Conservation (phyloP, 352 stramenopile species). For the Phytophthora foliorum region DNA sequence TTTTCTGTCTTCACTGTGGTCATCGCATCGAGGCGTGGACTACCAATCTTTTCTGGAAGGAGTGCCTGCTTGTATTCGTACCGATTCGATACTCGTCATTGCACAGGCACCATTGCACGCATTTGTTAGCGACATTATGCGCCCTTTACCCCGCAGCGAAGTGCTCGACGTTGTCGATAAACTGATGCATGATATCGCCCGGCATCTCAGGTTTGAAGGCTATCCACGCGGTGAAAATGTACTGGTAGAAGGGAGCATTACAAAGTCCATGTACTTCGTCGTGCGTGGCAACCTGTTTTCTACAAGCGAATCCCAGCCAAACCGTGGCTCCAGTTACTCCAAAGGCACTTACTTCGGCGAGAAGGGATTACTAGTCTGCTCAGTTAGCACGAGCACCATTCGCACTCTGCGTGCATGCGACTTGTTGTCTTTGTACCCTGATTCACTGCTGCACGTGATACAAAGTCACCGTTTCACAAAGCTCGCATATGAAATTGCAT, state of each 20-base stretch:
- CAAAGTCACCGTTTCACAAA: conserved; percentile 50
- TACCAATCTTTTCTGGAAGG: conserved; percentile 68
- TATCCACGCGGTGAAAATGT: conserved; percentile 70
- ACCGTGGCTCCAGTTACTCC: conserved; percentile 34
- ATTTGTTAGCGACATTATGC: conserved; percentile 58
- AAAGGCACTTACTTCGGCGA: conserved; percentile 78
- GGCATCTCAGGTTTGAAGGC: conserved; percentile 63
- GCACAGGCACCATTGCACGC: conserved; percentile 45
- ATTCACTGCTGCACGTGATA: conserved; percentile 54
- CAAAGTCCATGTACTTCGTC: conserved; percentile 81
- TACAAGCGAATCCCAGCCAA: conserved; percentile 38
- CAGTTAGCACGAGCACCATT: conserved; percentile 58
- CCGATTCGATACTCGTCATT: conserved; percentile 61
- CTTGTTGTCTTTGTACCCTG: conserved; percentile 57
- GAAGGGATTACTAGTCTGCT: conserved; percentile 59
- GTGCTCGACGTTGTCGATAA: conserved; percentile 33
- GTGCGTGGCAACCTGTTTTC: conserved; percentile 55
- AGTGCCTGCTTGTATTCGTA: conserved; percentile 57
- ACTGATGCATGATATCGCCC: conserved; percentile 52
- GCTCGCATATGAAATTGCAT: conserved; percentile 54
- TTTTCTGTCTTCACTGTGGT: conserved; percentile 74
- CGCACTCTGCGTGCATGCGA: conserved; percentile 65
- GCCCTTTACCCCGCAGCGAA: conserved; percentile 41
- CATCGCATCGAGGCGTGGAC: conserved; percentile 66
- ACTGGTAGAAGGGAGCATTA: conserved; percentile 70